These are phyloP conservation scores for Dioscorea dumetorum DNA, from an alignment of 106 monocot species.

Conservation along the genomic window DNA sequence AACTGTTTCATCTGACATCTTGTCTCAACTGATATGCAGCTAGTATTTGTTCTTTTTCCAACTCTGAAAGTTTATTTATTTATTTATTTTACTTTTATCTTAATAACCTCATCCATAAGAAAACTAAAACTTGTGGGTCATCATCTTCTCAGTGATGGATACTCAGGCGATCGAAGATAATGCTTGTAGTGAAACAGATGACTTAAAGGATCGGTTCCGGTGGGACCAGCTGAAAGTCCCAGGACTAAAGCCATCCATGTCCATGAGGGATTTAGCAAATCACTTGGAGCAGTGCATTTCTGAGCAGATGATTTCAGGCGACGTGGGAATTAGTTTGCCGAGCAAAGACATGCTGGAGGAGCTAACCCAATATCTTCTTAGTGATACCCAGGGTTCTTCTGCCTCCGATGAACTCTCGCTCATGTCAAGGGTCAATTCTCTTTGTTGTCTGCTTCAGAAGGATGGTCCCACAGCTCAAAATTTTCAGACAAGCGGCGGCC, in stretches of 20 bases:
- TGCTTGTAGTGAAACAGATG: conserved; percentile 8
- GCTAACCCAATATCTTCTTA: conserved; percentile 48
- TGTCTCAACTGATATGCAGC: no score
- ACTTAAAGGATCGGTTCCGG: conserved; percentile 8
- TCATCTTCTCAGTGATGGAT: conserved; percentile 23
- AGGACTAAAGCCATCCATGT: conserved; percentile 75
- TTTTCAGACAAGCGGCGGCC: conserved; percentile 8
- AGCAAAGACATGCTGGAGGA: conserved; percentile 55
- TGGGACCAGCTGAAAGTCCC: conserved; percentile 61
- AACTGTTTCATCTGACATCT: no score
- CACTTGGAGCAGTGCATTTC: conserved; percentile 72
- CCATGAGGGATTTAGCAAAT: conserved; percentile 71
- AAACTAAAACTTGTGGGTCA: no score
- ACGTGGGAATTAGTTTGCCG: conserved; percentile 12
- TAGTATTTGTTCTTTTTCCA: conserved; percentile 16
- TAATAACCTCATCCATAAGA: no score
- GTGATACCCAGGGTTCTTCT: conserved; percentile 45
- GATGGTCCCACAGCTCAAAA: conserved; percentile 19
- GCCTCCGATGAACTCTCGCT: conserved; percentile 60
- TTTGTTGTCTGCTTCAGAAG: conserved; percentile 73
- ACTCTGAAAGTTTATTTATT: conserved; percentile 34
- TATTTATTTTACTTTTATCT: not conserved
- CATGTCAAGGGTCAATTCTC: conserved; percentile 74
- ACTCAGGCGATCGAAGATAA: conserved; percentile 14
- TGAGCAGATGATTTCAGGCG: conserved; percentile 38